A percentile compares a stretch with the other conserved stretches of the same genome.
phyloP scores from a whole-genome alignment of 306 rosid genomes.

The Prunus kanzakura region DNA sequence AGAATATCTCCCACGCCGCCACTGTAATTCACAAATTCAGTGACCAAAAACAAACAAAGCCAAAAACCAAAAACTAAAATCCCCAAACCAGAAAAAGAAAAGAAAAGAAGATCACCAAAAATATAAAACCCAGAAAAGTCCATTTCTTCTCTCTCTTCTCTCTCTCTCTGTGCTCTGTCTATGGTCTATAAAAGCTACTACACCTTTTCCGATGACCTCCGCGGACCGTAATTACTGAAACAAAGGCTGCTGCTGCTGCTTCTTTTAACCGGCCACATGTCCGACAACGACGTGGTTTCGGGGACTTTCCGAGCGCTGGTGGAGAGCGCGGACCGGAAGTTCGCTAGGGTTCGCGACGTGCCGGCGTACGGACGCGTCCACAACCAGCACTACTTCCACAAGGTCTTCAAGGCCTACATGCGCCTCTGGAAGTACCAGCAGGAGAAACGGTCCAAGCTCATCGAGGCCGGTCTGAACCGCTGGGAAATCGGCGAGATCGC shows the following conservation, averaged over 20 bases:
- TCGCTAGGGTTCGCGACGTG: conserved; percentile 89
- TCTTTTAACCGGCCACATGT: conserved; percentile 33
- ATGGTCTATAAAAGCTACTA: background rate
- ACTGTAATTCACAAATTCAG: conserved; percentile 1
- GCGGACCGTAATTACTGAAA: conserved; percentile 26
- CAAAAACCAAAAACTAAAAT: conserved; percentile 6
- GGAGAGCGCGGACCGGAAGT: conserved; percentile 89
- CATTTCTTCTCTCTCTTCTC: conserved; percentile 5
- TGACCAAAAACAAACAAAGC: background rate
- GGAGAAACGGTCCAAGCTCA: conserved; percentile 67
- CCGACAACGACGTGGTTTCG: conserved; percentile 44
- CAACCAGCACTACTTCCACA: conserved; percentile 67
- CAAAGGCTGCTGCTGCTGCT: background rate
- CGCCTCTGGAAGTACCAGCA: conserved; percentile 94
- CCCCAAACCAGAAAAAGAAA: background rate
- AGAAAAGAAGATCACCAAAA: background rate
- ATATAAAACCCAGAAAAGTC: conserved; percentile 12
- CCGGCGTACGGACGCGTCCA: conserved; percentile 72
- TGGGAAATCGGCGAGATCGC: conserved; percentile 99
- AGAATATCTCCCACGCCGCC: conserved; percentile 5
- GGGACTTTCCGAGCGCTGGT: conserved; percentile 83
- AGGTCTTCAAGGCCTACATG: conserved; percentile 90
- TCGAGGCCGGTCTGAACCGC: conserved; percentile 78
- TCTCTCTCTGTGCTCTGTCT: conserved; percentile 1
- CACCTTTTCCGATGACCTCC: conserved; percentile 56